Percentiles rank a stretch among this genome's conserved stretches.
Evolutionary conservation across 2,329 filamentous ascomycete genomes (phyloP).

Genomic region (Xylariaceae sp.): DNA sequence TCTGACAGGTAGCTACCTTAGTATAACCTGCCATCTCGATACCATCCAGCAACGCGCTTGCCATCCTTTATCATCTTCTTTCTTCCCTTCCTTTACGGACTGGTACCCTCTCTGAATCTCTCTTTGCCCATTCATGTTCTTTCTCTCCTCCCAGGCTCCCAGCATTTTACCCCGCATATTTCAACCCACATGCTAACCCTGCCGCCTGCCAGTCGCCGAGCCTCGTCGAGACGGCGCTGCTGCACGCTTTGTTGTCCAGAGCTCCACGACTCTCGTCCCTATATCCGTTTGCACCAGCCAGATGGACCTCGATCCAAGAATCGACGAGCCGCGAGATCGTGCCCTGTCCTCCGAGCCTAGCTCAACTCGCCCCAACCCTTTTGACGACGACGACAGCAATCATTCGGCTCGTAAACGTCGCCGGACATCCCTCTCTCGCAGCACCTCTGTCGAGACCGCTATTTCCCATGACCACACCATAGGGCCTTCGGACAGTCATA

Average conservation of each 20-base stretch:
- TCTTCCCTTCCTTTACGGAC: constrained; percentile 15
- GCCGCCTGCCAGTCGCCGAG: constrained; percentile 43
- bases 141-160: constrained; percentile 13
- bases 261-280: constrained; percentile 40
- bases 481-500: constrained; percentile 32
- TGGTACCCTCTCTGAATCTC: constrained; percentile 19
- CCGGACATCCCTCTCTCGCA: constrained; percentile 54
- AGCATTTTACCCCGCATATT: constrained; percentile 22
- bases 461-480: constrained; percentile 29
- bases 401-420: constrained; percentile 55
- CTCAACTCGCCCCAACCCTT: constrained; percentile 59
- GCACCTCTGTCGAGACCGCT: constrained; percentile 45
- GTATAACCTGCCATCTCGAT: constrained; percentile 3
- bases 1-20: constrained; percentile 3
- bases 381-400: constrained; percentile 50
- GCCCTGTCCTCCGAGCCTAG: constrained; percentile 58
- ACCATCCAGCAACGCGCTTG: neutral
- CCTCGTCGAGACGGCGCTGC: constrained; percentile 47
- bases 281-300: constrained; percentile 39
- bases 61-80: constrained; percentile 1
- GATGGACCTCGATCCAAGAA: constrained; percentile 50
- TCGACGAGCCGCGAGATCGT: constrained; percentile 51
- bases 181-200: constrained; percentile 54
- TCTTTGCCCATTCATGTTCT: constrained; percentile 19
- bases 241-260: constrained; percentile 40